phyloP scores from a whole-genome alignment of 352 stramenopile genomes.

The Aphanomyces invadans region DNA sequence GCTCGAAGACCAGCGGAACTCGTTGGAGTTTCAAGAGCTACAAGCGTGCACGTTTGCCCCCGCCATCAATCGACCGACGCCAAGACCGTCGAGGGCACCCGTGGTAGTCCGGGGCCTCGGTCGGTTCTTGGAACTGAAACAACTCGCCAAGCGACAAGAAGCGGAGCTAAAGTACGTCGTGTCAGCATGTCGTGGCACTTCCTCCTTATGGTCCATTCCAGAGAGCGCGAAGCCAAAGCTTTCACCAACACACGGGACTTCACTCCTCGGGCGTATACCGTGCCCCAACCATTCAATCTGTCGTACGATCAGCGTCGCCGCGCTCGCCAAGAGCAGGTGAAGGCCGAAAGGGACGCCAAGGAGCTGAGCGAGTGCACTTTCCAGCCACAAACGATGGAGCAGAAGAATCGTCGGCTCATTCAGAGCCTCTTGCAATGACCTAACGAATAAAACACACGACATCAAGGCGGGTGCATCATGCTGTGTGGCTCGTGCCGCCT shows the following conservation, averaged over 20 bases:
- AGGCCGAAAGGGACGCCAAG: constrained; percentile 2
- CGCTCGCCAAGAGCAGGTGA: not conserved
- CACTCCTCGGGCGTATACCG: constrained; percentile 62
- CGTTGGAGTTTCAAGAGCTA: constrained; percentile 48
- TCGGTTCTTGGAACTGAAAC: constrained; percentile 65
- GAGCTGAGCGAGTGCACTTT: constrained; percentile 75
- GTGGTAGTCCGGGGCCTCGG: constrained; percentile 74
- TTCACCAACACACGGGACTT: constrained; percentile 51
- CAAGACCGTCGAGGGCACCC: not conserved
- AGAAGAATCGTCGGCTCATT: constrained; percentile 42
- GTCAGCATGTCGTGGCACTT: not conserved
- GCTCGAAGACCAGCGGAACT: constrained; percentile 54
- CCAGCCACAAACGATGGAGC: constrained; percentile 50
- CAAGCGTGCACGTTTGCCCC: constrained; percentile 22
- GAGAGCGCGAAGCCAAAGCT: constrained; percentile 50
- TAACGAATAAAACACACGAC: not conserved
- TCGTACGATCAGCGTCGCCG: constrained; percentile 26
- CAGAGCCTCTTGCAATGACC: constrained; percentile 29
- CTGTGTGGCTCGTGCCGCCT: not conserved
- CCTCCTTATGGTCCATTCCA: not conserved
- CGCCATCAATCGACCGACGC: constrained; percentile 3
- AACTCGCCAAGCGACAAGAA: constrained; percentile 58
- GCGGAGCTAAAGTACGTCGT: constrained; percentile 35
- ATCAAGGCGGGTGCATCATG: too few species aligned
- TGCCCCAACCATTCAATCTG: constrained; percentile 67